phyloP scores from a whole-genome alignment of 2,329 filamentous ascomycete species.

The Tolypocladium guangdongense region DNA sequence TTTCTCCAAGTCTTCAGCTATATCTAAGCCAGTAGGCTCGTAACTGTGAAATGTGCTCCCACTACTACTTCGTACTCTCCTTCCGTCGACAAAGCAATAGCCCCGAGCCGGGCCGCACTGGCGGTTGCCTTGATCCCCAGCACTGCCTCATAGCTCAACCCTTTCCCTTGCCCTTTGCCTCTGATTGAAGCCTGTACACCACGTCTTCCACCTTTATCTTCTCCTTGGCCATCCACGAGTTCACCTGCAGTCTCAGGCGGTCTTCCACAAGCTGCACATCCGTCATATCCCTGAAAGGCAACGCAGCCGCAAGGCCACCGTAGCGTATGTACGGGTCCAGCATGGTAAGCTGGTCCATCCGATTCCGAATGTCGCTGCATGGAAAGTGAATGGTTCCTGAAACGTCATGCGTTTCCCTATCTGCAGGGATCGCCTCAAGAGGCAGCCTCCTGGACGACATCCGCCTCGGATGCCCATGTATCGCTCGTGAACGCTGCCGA shows the following conservation, averaged over 20 bases:
- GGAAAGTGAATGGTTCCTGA: constrained; percentile 1
- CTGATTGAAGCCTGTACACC: constrained; percentile 13
- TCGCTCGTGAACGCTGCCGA: constrained; percentile 7
- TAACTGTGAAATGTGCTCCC: background rate
- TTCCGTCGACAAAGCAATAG: background rate
- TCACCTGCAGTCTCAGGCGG: constrained; percentile 9
- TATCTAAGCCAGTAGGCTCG: background rate
- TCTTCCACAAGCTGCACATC: constrained; percentile 12
- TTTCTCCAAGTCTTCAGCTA: background rate
- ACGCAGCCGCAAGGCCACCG: constrained; percentile 2
- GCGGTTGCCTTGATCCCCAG: background rate
- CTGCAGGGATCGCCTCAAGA: constrained; percentile 13
- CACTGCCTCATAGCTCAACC: background rate
- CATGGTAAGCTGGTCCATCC: constrained; percentile 4
- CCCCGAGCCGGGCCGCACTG: background rate
- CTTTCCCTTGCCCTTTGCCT: constrained; percentile 15
- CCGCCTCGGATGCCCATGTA: constrained; percentile 9
- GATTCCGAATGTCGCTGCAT: constrained; percentile 2
- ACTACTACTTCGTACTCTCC: background rate
- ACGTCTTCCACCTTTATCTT: constrained; percentile 6
- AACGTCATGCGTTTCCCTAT: constrained; percentile 7
- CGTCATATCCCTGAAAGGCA: constrained; percentile 12
- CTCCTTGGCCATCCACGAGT: constrained; percentile 10
- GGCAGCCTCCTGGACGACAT: constrained; percentile 12
- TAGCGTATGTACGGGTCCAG: constrained; percentile 2